Percentiles rank a stretch among this genome's conserved stretches.
Evolutionary conservation across 2,329 filamentous ascomycete species (phyloP).

Genomic region (Stagonosporopsis cucurbitacearum): DNA sequence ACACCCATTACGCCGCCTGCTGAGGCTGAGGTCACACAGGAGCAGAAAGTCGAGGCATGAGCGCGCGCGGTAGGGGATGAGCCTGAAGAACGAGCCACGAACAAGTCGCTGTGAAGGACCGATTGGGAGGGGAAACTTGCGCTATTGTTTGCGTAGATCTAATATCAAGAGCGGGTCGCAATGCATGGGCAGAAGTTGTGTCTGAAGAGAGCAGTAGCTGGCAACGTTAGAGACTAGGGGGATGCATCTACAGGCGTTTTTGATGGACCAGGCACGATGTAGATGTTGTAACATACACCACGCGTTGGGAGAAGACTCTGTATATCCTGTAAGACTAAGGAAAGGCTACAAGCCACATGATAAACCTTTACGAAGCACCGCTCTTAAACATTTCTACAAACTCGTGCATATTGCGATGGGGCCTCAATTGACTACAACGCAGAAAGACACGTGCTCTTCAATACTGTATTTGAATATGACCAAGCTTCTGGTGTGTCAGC

Average conservation of each 20-base stretch:
- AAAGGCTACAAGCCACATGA: background rate
- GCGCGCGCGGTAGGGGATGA: background rate
- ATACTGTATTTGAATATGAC: too few species aligned
- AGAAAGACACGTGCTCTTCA: too few species aligned
- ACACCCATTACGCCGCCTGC: slow-evolving; percentile 8
- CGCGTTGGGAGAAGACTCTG: background rate
- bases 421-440: too few species aligned
- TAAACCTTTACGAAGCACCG: background rate
- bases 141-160: background rate
- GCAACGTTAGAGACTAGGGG: background rate
- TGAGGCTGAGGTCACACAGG: slow-evolving; percentile 13
- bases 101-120: background rate
- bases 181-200: background rate
- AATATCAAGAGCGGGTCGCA: background rate
- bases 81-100: background rate
- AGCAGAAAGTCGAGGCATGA: slow-evolving; percentile 16
- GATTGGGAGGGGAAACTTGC: background rate
- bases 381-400: background rate
- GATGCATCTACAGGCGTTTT: slow-evolving; percentile 7
- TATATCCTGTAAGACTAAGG: slow-evolving; percentile 13
- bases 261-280: background rate
- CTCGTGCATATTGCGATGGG: background rate
- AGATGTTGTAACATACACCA: slow-evolving; percentile 3
- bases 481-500: too few species aligned
- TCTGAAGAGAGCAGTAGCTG: background rate